Percentiles rank a stretch among this genome's conserved stretches.
These are phyloP conservation scores for Fraxinus albicans DNA, from an alignment of 305 asterid species.

Conservation along the genomic window DNA sequence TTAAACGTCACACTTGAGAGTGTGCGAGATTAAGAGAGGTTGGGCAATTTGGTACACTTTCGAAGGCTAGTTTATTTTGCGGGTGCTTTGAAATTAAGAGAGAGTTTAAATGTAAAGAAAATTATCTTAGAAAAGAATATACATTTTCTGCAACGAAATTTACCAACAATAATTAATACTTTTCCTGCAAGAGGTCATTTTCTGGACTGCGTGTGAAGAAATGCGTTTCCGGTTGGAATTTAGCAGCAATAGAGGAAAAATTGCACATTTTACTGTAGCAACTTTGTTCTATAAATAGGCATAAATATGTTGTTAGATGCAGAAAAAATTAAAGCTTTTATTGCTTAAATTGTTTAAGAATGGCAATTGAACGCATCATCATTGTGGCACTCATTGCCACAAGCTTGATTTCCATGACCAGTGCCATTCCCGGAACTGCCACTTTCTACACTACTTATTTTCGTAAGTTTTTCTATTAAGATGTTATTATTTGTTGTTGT, in stretches of 20 bases:
- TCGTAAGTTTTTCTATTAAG: slow-evolving; percentile 26
- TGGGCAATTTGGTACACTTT: too few species aligned
- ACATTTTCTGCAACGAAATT: too few species aligned
- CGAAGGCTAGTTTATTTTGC: too few species aligned
- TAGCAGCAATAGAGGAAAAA: background rate
- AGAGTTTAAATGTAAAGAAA: too few species aligned
- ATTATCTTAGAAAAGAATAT: too few species aligned
- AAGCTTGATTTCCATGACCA: slow-evolving; percentile 21
- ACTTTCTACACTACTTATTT: slow-evolving; percentile 26
- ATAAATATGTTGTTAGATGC: background rate
- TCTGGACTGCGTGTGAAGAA: background rate
- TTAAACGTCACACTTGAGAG: too few species aligned
- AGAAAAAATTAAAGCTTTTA: background rate
- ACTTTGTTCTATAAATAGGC: background rate
- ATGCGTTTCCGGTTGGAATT: background rate
- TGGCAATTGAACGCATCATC: slow-evolving; percentile 18
- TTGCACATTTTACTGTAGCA: background rate
- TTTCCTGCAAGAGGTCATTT: background rate
- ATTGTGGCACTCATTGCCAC: slow-evolving; percentile 18
- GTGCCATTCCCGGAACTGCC: slow-evolving; percentile 29
- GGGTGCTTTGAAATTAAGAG: too few species aligned
- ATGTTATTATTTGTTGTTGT: background rate
- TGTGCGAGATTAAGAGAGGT: too few species aligned
- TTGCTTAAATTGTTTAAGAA: background rate
- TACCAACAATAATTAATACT: background rate